phyloP scores from a whole-genome alignment of 805 yeast genomes.

The Candida nanaspora region DNA sequence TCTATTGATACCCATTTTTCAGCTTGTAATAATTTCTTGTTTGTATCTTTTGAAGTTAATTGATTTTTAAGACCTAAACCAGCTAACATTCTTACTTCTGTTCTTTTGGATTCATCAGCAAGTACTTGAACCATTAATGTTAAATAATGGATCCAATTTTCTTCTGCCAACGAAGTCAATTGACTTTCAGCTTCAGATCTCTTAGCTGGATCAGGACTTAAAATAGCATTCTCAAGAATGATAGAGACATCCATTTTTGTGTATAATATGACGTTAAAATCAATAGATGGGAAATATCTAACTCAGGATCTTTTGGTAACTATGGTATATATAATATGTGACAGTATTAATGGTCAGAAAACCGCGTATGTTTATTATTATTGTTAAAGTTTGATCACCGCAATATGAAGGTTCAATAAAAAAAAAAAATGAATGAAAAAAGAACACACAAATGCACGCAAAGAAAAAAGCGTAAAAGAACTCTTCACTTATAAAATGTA shows the following conservation, averaged over 20 bases:
- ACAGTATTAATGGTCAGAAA: no score
- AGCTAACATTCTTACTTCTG: slow-evolving; percentile 88
- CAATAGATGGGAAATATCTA: background rate
- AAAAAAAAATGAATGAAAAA: no score
- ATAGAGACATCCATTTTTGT: slow-evolving; percentile 53
- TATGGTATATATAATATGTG: no score
- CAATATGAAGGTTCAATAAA: no score
- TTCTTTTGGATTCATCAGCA: slow-evolving; percentile 52
- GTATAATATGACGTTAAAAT: background rate
- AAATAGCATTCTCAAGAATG: slow-evolving; percentile 73
- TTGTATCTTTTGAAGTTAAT: slow-evolving; percentile 70
- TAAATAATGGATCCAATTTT: slow-evolving; percentile 70
- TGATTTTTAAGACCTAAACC: slow-evolving; percentile 84
- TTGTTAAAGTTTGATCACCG: no score
- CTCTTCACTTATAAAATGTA: no score
- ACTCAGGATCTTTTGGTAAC: no score
- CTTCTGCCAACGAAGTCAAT: slow-evolving; percentile 61
- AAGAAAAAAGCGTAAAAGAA: no score
- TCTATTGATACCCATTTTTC: slow-evolving; percentile 72
- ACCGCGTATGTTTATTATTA: no score
- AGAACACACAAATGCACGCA: no score
- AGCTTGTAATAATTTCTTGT: slow-evolving; percentile 49
- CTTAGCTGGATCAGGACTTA: slow-evolving; percentile 55
- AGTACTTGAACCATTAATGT: slow-evolving; percentile 64
- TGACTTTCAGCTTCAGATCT: slow-evolving; percentile 77